Evolutionary conservation across 768 basidiomycete genomes (phyloP).

Genomic region (Lentinus tigrinus): DNA sequence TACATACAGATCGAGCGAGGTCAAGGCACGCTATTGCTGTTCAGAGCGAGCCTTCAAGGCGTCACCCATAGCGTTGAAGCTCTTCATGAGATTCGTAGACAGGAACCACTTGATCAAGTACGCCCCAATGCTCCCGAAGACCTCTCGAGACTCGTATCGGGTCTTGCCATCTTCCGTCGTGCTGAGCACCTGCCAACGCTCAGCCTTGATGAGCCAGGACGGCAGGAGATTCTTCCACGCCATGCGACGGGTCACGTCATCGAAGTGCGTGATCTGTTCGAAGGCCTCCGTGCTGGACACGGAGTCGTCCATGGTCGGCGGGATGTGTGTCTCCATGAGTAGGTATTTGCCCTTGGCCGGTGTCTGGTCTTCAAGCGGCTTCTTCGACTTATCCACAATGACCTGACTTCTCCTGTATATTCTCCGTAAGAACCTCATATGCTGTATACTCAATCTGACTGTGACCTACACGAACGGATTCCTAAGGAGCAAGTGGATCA

Average conservation of each 20-base stretch:
- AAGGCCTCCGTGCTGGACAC: slow-evolving; percentile 38
- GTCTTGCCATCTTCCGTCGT: slow-evolving; percentile 53
- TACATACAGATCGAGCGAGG: too few relatives aligned
- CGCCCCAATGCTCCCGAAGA: slow-evolving; percentile 55
- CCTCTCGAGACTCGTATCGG: slow-evolving; percentile 63
- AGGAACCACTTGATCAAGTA: slow-evolving; percentile 50
- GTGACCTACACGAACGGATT: slow-evolving; percentile 61
- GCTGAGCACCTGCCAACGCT: slow-evolving; percentile 63
- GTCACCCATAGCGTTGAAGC: slow-evolving; percentile 55
- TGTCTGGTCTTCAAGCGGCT: slow-evolving; percentile 46
- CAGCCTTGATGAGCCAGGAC: slow-evolving; percentile 47
- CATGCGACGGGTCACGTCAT: slow-evolving; percentile 52
- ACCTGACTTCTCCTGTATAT: slow-evolving; percentile 47
- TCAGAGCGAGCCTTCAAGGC: slow-evolving; percentile 56
- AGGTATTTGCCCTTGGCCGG: slow-evolving; percentile 49
- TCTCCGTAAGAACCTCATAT: neutral
- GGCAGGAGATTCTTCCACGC: slow-evolving; percentile 54
- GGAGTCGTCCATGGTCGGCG: slow-evolving; percentile 35
- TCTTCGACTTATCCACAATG: slow-evolving; percentile 41
- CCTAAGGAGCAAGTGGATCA: slow-evolving; percentile 35
- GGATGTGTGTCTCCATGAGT: slow-evolving; percentile 56
- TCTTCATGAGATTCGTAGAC: slow-evolving; percentile 39
- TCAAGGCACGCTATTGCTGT: too few relatives aligned
- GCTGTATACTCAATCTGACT: neutral
- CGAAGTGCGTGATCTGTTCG: slow-evolving; percentile 47